Evolutionary conservation across 306 rosid species (phyloP).

Genomic region (Medicago lupulina): DNA sequence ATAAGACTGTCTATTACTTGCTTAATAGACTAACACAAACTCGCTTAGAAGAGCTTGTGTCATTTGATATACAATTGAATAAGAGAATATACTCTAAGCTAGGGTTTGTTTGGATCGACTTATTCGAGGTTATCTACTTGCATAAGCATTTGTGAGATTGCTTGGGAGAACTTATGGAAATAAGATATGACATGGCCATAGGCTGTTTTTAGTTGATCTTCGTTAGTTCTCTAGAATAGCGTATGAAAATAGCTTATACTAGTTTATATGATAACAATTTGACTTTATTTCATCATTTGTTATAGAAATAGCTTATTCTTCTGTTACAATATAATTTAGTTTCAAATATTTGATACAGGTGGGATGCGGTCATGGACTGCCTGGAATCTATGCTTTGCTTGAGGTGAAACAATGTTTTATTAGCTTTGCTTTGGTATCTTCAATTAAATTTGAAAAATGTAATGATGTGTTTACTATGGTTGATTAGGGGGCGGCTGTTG

Average conservation of each 20-base stretch:
- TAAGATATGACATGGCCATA: background rate
- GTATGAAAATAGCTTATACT: background rate
- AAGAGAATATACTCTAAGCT: conserved; percentile 12
- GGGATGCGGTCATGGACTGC: conserved; percentile 97
- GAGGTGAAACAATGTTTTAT: conserved; percentile 61
- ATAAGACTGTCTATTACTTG: background rate
- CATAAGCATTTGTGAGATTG: background rate
- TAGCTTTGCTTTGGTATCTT: conserved; percentile 26
- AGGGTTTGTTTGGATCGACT: background rate
- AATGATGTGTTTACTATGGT: conserved; percentile 29
- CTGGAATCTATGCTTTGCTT: conserved; percentile 84
- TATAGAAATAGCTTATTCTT: background rate
- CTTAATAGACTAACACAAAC: background rate
- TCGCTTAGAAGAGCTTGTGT: background rate
- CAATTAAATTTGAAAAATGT: conserved; percentile 8
- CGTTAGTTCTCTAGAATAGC: no score
- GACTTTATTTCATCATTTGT: background rate
- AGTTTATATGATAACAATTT: background rate
- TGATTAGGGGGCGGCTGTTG: conserved; percentile 74
- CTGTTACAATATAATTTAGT: conserved; percentile 7
- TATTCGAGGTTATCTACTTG: background rate
- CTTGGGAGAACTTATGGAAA: background rate
- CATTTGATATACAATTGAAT: conserved; percentile 8
- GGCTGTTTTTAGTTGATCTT: background rate
- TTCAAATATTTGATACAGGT: conserved; percentile 63